Base-by-base conservation (phyloP, 2,329 filamentous ascomycete species). In the Arthrinium puccinioides region DNA sequence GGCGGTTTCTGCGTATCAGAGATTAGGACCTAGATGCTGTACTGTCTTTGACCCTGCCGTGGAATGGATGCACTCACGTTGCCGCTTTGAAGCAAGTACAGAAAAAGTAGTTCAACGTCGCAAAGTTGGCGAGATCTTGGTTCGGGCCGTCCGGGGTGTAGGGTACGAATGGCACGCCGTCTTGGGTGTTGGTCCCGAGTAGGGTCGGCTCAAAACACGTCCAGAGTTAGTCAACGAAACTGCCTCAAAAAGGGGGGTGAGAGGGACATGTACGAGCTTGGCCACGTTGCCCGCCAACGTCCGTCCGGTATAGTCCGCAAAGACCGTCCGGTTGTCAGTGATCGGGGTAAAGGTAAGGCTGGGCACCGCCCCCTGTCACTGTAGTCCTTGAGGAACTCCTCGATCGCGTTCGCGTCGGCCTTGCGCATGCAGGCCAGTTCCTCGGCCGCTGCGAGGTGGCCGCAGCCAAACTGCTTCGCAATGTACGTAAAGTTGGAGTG, bases 341-440 rank as follows among this genome's bases (percentile, higher is more conserved):
- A 53, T 21, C 11, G 48, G 42, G 18, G 43, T 40, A 40, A 60
- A 60, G 9, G 30, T 35, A 10, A 58, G 37, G 4, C 18, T 2
- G 1, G 56, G 54, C 9, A 13, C 27, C 23, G 46, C 37, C 6
- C 29, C n/a, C 14, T 34, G 13, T 42, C 57, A 15, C 32, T 33
- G 38, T 60, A 58, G 19, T 48, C 38, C 7, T 56, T 55, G 21
- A 61, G 40, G 36, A 59, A 58, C 38, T 61, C 59, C 15, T 46
- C 38, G 15, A 62, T 51, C 25, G 51, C 48, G 3, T 36, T 20
- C 27, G 51, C 46, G 11, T 57, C 52, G 16, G 60, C 53, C 31
- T 46, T 48, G 18, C 54, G 54, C 57, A 63, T 62, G 46, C 59
- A 62, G 16, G 52, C 51, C 6, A 62, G 48, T 40, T 63, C 59